A percentile compares a stretch with the other conserved stretches of the same genome.
Evolutionary conservation across 2,329 filamentous ascomycete species (phyloP).

Genomic region (Aspergillus latus): DNA sequence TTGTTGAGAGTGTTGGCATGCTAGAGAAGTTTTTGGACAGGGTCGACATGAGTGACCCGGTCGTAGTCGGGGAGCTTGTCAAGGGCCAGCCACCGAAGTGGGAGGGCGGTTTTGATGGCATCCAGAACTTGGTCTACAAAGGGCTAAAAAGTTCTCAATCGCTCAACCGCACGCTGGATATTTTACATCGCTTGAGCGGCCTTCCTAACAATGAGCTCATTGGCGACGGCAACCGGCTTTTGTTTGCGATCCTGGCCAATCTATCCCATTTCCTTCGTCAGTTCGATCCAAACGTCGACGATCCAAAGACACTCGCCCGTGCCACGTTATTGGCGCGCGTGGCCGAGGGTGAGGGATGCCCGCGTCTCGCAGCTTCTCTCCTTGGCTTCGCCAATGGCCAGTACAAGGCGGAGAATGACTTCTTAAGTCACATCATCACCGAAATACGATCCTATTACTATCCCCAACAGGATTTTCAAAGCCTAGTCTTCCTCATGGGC

Average conservation of each 20-base stretch:
- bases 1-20: constrained; percentile 88
- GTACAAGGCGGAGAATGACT: constrained; percentile 70
- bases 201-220: constrained; percentile 78
- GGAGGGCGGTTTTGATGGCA: constrained; percentile 84
- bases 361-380: constrained; percentile 67
- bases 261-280: constrained; percentile 79
- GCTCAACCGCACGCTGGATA: constrained; percentile 71
- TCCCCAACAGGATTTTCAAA: constrained; percentile 76
- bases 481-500: constrained; percentile 86
- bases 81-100: constrained; percentile 81
- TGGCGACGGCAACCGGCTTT: constrained; percentile 76
- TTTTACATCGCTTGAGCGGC: constrained; percentile 74
- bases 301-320: constrained; percentile 58
- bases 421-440: constrained; percentile 70
- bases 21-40: constrained; percentile 82
- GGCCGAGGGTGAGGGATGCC: constrained; percentile 69
- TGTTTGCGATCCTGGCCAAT: constrained; percentile 89
- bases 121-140: constrained; percentile 86
- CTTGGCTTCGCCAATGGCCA: constrained; percentile 67
- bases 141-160: constrained; percentile 84
- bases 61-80: constrained; percentile 67
- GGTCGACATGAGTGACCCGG: constrained; percentile 72
- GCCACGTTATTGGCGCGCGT: constrained; percentile 70
- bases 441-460: constrained; percentile 78
- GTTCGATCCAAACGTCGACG: constrained; percentile 65